Evolutionary conservation across 2,329 filamentous ascomycete species (phyloP), one percentile per base, ranked within the genome.

Genomic region (Cryphonectria nitschkei): DNA sequence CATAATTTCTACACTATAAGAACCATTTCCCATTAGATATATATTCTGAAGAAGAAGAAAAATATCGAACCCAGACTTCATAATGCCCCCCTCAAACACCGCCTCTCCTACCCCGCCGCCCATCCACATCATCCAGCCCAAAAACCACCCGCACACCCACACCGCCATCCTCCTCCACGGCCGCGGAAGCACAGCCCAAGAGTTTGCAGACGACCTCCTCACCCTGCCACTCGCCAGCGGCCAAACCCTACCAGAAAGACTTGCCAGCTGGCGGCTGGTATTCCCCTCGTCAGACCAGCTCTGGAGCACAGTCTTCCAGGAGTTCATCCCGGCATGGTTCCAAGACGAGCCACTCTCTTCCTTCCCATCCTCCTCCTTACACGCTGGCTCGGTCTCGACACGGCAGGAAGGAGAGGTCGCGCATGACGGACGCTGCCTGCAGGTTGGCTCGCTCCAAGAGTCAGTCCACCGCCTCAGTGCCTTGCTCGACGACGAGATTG

Each of bases 131-230:
- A 34, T 58, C 5, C 13, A 58, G 26, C 54, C 54, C 13, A 58
- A n/a, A 19, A 34, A 3, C 5, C 54, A 32, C 13, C 26, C 52
- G 52, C 54, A 58, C 26, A 58, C 54, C 13, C 54, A 58, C 54
- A 58, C 54, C 14, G 54, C 54, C 3, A 16, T 58, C 29, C 54
- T 58, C 54, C 54, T 58, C 54, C 54, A 58, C 26, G 54, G 54
- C 14, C 54, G 54, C 14, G 54, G 54, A 16, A 58, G 54, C 54
- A 58, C 54, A 32, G 54, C 26, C 14, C 16, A 32, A 16, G 54
- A 58, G 6, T 58, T 58, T 2, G 26, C 26, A 32, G 54, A 58
- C 13, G 54, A 58, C 14, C 26, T 58, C 26, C 29, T 58, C 3
- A 11, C 5, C 13, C 13, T 32, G 2, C 5, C 26, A 13, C 26